Percentiles rank a stretch among this genome's conserved stretches.
Evolutionary conservation across 202 grass and related monocot species (phyloP).

Genomic region (Miscanthus sacchariflorus): DNA sequence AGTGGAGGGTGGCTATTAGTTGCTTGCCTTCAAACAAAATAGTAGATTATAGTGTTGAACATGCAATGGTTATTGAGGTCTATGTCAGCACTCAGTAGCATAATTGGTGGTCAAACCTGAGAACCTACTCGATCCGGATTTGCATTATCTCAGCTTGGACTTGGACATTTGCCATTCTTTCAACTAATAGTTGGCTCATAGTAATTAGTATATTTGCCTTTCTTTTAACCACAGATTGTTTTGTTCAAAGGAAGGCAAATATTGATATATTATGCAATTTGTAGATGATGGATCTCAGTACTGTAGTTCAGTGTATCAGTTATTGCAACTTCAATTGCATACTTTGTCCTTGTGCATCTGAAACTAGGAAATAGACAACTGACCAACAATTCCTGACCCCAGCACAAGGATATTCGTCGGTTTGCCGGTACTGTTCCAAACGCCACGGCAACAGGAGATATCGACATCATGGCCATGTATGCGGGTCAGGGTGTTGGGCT

Average conservation of each 20-base stretch:
- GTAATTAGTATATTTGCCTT: neutral
- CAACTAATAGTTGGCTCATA: neutral
- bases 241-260: neutral
- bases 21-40: constrained; percentile 24
- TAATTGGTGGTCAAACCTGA: neutral
- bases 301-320: constrained; percentile 21
- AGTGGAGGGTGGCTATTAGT: neutral
- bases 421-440: constrained; percentile 87
- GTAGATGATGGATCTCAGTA: constrained; percentile 17
- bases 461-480: constrained; percentile 88
- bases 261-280: constrained; percentile 22
- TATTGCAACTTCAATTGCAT: constrained; percentile 39
- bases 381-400: constrained; percentile 41
- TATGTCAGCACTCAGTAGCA: neutral
- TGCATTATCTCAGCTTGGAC: neutral
- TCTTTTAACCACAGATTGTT: neutral
- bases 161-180: constrained; percentile 4
- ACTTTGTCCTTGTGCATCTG: constrained; percentile 36
- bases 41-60: neutral
- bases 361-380: constrained; percentile 22
- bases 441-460: constrained; percentile 72
- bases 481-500: constrained; percentile 80
- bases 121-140: neutral
- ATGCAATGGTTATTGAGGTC: neutral
- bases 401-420: constrained; percentile 70